These are phyloP conservation scores for Paratinospora sagittata DNA, from an alignment of 164 flowering plant species.

Conservation along the genomic window DNA sequence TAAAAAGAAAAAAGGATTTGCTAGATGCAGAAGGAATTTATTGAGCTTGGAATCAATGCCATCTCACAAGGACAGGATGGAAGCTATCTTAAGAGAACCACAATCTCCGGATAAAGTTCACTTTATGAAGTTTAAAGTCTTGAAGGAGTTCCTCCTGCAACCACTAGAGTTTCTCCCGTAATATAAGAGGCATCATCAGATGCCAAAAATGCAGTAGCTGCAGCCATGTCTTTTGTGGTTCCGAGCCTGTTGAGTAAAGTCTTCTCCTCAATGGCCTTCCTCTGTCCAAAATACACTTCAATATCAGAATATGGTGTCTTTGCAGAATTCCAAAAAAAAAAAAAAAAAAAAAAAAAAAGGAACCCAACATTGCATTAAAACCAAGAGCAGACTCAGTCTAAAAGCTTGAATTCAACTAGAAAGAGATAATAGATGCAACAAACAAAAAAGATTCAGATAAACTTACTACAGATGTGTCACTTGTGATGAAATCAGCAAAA, in stretches of 20 bases:
- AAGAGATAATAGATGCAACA: background rate
- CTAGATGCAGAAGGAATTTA: background rate
- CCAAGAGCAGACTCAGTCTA: background rate
- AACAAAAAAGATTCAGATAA: constrained; percentile 4
- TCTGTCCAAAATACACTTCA: constrained; percentile 29
- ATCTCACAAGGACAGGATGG: background rate
- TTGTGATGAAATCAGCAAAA: constrained; percentile 55
- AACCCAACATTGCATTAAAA: background rate
- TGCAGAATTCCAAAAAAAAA: background rate
- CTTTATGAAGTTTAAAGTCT: constrained; percentile 39
- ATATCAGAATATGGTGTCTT: background rate
- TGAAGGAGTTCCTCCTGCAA: constrained; percentile 80
- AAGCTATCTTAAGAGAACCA: background rate
- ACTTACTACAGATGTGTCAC: constrained; percentile 52
- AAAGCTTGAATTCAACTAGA: too few species aligned
- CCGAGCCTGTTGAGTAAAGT: constrained; percentile 71
- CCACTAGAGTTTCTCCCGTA: constrained; percentile 87
- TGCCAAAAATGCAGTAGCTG: constrained; percentile 84
- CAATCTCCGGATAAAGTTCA: background rate
- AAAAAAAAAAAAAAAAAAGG: background rate
- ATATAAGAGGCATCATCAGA: constrained; percentile 95
- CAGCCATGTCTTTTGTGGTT: constrained; percentile 89
- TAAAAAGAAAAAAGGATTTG: too few species aligned
- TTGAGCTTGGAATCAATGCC: background rate
- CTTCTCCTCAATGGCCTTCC: constrained; percentile 36